These are phyloP conservation scores for Mortierella sp. DNA, from an alignment of 371 early-diverging fungal genomes.

Conservation along the genomic window DNA sequence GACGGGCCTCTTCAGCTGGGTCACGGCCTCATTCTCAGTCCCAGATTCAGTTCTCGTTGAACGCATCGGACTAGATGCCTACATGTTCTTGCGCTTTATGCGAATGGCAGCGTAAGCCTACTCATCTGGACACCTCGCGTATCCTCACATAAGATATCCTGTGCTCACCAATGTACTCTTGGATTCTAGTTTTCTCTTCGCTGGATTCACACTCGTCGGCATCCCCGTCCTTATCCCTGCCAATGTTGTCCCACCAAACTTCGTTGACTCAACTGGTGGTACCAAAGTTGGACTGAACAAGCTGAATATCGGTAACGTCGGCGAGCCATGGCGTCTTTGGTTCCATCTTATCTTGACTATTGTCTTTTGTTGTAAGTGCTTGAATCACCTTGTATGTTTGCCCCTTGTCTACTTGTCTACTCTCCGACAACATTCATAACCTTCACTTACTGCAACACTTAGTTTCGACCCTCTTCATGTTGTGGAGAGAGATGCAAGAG, in stretches of 20 bases:
- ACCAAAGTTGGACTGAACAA: slow-evolving; percentile 47
- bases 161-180: not conserved
- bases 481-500: slow-evolving; percentile 69
- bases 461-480: slow-evolving; percentile 62
- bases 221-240: slow-evolving; percentile 76
- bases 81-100: slow-evolving; percentile 80
- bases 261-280: too few species aligned
- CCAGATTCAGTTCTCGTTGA: slow-evolving; percentile 68
- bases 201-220: slow-evolving; percentile 65
- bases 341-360: slow-evolving; percentile 74
- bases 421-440: too few species aligned
- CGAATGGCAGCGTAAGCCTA: slow-evolving; percentile 64
- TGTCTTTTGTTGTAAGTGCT: slow-evolving; percentile 62
- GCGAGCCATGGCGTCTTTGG: slow-evolving; percentile 63
- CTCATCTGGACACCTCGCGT: not conserved
- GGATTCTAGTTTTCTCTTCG: slow-evolving; percentile 53
- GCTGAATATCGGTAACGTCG: slow-evolving; percentile 77
- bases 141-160: not conserved
- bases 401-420: not conserved
- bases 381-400: not conserved
- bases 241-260: slow-evolving; percentile 63
- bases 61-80: slow-evolving; percentile 79
- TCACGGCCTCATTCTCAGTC: slow-evolving; percentile 63
- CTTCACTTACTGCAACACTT: too few species aligned
- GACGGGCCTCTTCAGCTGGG: slow-evolving; percentile 67